phyloP scores from a whole-genome alignment of 2,329 filamentous ascomycete genomes.

The Aureobasidium vineae region DNA sequence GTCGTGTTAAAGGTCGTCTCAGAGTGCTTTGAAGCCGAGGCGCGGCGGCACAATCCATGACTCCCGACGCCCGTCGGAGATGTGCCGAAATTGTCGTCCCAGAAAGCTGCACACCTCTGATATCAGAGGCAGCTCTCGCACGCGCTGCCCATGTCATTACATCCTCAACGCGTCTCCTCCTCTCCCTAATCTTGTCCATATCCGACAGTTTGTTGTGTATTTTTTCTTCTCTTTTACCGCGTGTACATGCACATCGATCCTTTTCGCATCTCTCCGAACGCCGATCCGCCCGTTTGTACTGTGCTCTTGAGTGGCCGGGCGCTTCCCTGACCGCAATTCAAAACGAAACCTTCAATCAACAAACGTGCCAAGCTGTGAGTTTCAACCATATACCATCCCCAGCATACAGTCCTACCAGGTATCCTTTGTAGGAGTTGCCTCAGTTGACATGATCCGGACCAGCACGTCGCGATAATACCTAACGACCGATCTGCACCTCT shows the following conservation, averaged over 20 bases:
- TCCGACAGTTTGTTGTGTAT: neutral
- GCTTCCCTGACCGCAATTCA: slow-evolving; percentile 1
- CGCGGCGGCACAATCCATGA: slow-evolving; percentile 8
- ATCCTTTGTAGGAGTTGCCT: neutral
- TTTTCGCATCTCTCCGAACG: neutral
- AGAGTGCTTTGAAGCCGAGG: slow-evolving; percentile 10
- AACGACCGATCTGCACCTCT: slow-evolving; percentile 22
- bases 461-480: slow-evolving; percentile 16
- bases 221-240: neutral
- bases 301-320: slow-evolving; percentile 2
- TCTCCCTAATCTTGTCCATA: neutral
- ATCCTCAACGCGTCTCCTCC: slow-evolving; percentile 7
- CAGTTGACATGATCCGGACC: slow-evolving; percentile 5
- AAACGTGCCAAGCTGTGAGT: slow-evolving; percentile 23
- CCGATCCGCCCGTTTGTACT: slow-evolving; percentile 10
- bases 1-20: slow-evolving; percentile 15
- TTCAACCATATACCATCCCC: neutral
- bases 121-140: slow-evolving; percentile 12
- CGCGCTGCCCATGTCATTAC: slow-evolving; percentile 4
- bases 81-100: slow-evolving; percentile 22
- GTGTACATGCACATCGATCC: slow-evolving; percentile 6
- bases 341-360: slow-evolving; percentile 7
- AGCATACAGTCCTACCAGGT: neutral
- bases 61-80: slow-evolving; percentile 9
- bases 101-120: slow-evolving; percentile 13